Conservation (phyloP, 2,329 filamentous ascomycete genomes). For the Endothia cerciana region DNA sequence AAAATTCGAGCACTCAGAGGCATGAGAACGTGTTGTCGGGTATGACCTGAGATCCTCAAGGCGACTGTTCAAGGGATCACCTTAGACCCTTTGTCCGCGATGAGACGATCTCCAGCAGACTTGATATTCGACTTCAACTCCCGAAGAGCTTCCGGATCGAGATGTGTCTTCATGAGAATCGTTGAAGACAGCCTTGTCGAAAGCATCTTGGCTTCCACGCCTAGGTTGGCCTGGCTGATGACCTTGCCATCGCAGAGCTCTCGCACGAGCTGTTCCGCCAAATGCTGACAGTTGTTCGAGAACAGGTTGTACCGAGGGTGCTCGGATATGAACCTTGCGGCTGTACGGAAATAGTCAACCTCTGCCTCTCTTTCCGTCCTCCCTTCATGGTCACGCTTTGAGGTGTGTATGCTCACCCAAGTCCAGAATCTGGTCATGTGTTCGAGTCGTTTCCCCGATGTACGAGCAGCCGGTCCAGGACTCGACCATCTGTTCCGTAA, state of each 20-base stretch:
- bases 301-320: constrained; percentile 39
- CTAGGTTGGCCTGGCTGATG: constrained; percentile 39
- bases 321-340: constrained; percentile 34
- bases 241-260: constrained; percentile 38
- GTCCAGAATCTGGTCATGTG: constrained; percentile 37
- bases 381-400: not conserved
- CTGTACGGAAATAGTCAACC: constrained; percentile 29
- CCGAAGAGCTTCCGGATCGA: constrained; percentile 22
- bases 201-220: constrained; percentile 36
- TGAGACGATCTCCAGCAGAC: constrained; percentile 26
- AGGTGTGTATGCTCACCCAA: constrained; percentile 33
- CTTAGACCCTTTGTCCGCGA: constrained; percentile 26
- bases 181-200: constrained; percentile 37
- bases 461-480: constrained; percentile 39
- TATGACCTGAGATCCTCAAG: not conserved
- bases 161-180: constrained; percentile 37
- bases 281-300: constrained; percentile 39
- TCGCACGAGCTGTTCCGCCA: constrained; percentile 38
- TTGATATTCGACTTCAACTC: constrained; percentile 28
- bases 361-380: not conserved
- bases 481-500: constrained; percentile 35
- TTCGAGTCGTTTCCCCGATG: constrained; percentile 39
- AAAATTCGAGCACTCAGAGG: not conserved
- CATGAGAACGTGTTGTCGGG: not conserved
- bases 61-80: constrained; percentile 15